These are phyloP conservation scores for Hyphopichia burtonii DNA, from an alignment of 1,139 yeast genomes.

Conservation along the genomic window DNA sequence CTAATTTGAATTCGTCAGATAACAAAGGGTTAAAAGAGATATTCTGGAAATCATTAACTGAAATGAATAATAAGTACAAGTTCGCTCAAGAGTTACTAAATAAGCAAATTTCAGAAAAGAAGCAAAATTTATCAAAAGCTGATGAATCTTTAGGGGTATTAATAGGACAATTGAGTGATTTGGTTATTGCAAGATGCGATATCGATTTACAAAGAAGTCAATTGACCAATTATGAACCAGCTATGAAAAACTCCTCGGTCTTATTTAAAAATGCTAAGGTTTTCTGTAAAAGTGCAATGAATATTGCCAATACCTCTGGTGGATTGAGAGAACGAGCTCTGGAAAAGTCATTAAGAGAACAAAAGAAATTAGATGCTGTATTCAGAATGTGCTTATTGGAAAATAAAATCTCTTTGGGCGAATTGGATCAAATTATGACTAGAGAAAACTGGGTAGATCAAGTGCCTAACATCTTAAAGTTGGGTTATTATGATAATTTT, in stretches of 20 bases:
- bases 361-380: conserved; percentile 45
- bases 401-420: conserved; percentile 29
- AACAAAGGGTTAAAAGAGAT: conserved; percentile 11
- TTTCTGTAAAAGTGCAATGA: conserved; percentile 47
- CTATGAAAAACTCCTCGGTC: conserved; percentile 26
- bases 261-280: conserved; percentile 40
- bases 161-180: conserved; percentile 41
- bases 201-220: conserved; percentile 51
- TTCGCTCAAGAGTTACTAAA: conserved; percentile 36
- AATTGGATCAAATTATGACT: conserved; percentile 40
- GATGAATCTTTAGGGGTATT: conserved; percentile 32
- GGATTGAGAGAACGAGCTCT: conserved; percentile 49
- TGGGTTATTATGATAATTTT: conserved; percentile 29
- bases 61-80: conserved; percentile 38
- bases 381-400: conserved; percentile 47
- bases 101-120: conserved; percentile 14
- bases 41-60: conserved; percentile 41
- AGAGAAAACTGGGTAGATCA: conserved; percentile 32
- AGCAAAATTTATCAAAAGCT: conserved; percentile 15
- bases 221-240: conserved; percentile 25
- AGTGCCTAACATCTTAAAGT: conserved; percentile 20
- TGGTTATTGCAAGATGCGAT: conserved; percentile 51
- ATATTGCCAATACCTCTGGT: conserved; percentile 45
- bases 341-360: conserved; percentile 44
- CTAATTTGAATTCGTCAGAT: conserved; percentile 8